Evolutionary conservation across 2,329 filamentous ascomycete species (phyloP), one percentile per base, ranked within the genome.

Genomic region (Macroventuria anomochaeta): DNA sequence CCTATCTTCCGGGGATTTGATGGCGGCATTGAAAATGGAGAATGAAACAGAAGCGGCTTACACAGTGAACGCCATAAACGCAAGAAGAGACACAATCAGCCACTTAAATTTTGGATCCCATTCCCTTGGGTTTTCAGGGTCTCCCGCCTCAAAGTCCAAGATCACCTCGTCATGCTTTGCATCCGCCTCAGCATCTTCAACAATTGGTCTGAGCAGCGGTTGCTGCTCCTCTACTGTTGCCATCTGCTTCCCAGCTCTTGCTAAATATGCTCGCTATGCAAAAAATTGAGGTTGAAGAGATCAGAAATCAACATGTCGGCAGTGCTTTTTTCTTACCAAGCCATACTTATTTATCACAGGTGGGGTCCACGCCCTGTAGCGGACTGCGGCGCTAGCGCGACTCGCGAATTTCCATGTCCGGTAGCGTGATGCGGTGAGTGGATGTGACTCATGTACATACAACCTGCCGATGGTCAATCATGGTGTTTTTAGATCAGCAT

Each of bases 21-120:
- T 12, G 3, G 28, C 21, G 4, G 15, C 12, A 6, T 13, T 25
- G 6, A 7, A 26, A 7, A 17, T 18, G 18, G 10, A 18, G 5
- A 46, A 4, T 12, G 20, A 31, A 29, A 37, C 4, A 4, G 23
- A 21, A 15, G 18, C 10, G 20, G 54, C 59, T 41, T 68, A 74
- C 72, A 74, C 71, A 15, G 68, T 72, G 28, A 74, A 74, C 5
- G 71, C 69, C 63, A 69, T 69, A 13, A 61, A 62, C 15, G 71
- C 69, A 28, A 75, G 63, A 31, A 75, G 48, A 25, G 64, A 55
- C 11, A 74, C 71, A 46, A 73, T 68, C 18, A 54, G 57, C 68
- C 68, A 72, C 47, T 70, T 73, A 36, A 68, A 73, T 13, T 51
- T 56, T 17, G 48, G 15, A 2, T 65, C 58, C 72, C 72, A 75